Base-by-base conservation (phyloP, 2,329 filamentous ascomycete genomes). In the Claviceps spartinae region DNA sequence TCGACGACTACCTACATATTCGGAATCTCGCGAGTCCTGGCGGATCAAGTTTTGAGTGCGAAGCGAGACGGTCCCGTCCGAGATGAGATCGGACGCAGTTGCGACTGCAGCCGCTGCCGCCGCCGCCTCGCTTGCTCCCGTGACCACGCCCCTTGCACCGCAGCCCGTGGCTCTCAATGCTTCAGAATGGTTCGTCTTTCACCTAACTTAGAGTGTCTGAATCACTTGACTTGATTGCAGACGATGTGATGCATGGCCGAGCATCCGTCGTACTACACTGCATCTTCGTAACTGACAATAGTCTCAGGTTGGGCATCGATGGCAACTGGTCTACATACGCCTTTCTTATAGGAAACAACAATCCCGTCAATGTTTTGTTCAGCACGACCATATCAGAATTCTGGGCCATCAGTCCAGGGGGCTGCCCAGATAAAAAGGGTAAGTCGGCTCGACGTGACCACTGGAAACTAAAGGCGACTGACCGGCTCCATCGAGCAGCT, bases 251-350 rank as follows among this genome's bases (percentile, higher is more conserved):
- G n/a, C 37, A 47, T 30, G 47, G 5, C 37, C 37, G 20, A 16
- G n/a, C 20, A 46, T 34, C 16, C 26, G 11, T 47, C 45, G 24
- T 37, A 14, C 37, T 49, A 41, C 48, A 37, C 26, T 36, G 18
- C 22, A 44, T 34, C 37, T n/a, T 37, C 11, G 24, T 40, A 40
- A 24, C 49, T 51, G 20, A 51, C 46, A 20, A 48, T 41, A 16
- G 18, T n/a, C 42, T 40, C 51, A 81, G 78, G 79, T 74, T 78
- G 55, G 81, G 81, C 47, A 73, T 77, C 57, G 83, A 87, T 62
- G 84, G 84, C 9, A 75, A 75, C 56, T 90, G 86, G 86, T 88
- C 84, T 16, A 79, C 83, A 6, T 79, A 87, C 57, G 72, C 71
- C 13, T 71, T 89, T 47, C 54, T 58, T 5, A 54, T 76, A 69